Evolutionary conservation across 345 rosid species (phyloP).

Genomic region (Brassica nigra): DNA sequence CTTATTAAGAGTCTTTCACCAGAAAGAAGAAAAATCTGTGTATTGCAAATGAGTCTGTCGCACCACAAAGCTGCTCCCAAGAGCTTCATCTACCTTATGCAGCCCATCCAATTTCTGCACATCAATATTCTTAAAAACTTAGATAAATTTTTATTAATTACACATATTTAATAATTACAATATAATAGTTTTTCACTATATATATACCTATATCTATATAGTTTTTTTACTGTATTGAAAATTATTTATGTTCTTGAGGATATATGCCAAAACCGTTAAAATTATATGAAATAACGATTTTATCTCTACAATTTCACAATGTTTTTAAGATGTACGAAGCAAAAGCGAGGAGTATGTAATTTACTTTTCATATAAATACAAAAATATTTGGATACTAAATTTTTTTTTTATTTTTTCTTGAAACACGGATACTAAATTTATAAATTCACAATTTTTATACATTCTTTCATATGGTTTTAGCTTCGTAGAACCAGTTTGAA

Average conservation of each 20-base stretch:
- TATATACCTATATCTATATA: not conserved
- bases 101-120: slow-evolving; percentile 41
- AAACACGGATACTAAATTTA: not conserved
- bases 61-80: slow-evolving; percentile 42
- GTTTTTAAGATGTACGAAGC: not conserved
- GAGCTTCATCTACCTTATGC: slow-evolving; percentile 55
- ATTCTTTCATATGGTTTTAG: not conserved
- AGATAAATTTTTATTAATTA: not conserved
- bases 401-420: too few relatives aligned
- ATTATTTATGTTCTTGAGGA: not conserved
- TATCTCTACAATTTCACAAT: not conserved
- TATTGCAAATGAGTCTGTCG: slow-evolving; percentile 30
- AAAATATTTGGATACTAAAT: too few relatives aligned
- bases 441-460: not conserved
- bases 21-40: slow-evolving; percentile 39
- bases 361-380: too few relatives aligned
- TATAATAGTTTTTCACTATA: not conserved
- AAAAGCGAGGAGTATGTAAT: too few relatives aligned
- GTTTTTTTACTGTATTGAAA: not conserved
- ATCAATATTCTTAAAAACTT: slow-evolving; percentile 2
- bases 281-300: not conserved
- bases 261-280: not conserved
- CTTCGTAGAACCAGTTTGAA: not conserved
- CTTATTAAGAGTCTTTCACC: slow-evolving; percentile 13
- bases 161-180: not conserved